Evolutionary conservation across 805 yeast genomes (phyloP).

Genomic region (Ogataea ramenticola): DNA sequence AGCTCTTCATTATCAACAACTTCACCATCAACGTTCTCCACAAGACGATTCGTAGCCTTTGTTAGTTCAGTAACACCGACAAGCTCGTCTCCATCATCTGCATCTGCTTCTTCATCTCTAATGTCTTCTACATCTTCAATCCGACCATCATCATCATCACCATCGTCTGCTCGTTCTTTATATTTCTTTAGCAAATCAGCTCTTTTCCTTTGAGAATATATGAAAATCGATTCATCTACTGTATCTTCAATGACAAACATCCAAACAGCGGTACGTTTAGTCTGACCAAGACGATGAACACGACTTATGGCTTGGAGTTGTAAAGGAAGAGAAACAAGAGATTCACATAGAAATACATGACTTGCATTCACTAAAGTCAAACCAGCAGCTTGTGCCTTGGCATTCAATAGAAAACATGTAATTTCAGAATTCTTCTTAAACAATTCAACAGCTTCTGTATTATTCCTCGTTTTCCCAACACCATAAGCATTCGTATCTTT

Average conservation of each 20-base stretch:
- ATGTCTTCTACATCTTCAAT: constrained; percentile 4
- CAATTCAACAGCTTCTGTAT: constrained; percentile 36
- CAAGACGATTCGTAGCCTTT: constrained; percentile 41
- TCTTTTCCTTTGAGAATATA: constrained; percentile 58
- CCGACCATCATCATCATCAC: constrained; percentile 4
- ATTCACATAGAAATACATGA: constrained; percentile 89
- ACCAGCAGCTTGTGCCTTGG: constrained; percentile 86
- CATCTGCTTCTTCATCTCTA: constrained; percentile 5
- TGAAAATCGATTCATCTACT: constrained; percentile 82
- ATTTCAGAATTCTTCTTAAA: constrained; percentile 55
- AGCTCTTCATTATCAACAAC: constrained; percentile 49
- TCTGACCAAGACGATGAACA: constrained; percentile 89
- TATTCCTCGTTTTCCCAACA: constrained; percentile 20
- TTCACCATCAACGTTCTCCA: constrained; percentile 51
- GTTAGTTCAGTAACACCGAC: constrained; percentile 52
- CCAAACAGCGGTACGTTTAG: constrained; percentile 79
- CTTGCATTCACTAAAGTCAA: constrained; percentile 86
- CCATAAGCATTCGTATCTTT: constrained; percentile 24
- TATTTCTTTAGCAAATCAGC: constrained; percentile 31
- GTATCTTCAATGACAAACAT: constrained; percentile 77
- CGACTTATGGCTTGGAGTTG: constrained; percentile 91
- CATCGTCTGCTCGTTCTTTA: constrained; percentile 12
- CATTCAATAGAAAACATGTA: constrained; percentile 83
- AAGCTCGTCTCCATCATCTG: constrained; percentile 22
- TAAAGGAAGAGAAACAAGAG: constrained; percentile 77